Conservation (phyloP, 768 basidiomycete genomes). For the Macrolepiota fuliginosa region DNA sequence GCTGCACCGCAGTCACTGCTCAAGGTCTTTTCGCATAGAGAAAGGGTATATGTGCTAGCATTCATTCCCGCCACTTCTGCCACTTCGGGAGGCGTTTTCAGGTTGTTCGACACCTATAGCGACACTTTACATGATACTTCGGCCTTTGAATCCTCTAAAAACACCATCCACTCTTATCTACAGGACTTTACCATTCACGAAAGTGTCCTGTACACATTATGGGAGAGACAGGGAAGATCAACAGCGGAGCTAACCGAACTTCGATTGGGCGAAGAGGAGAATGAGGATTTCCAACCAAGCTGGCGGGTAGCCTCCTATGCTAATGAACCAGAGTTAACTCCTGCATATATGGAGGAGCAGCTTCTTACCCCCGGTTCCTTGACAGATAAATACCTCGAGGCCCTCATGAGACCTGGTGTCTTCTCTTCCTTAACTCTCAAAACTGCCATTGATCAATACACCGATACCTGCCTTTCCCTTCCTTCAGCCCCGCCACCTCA, state of each 20-base stretch:
- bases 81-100: conserved; percentile 78
- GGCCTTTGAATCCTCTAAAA: conserved; percentile 55
- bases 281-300: conserved; percentile 24
- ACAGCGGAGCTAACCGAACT: conserved; percentile 59
- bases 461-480: conserved; percentile 63
- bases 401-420: conserved; percentile 82
- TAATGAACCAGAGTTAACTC: conserved; percentile 74
- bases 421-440: conserved; percentile 84
- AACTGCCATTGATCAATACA: conserved; percentile 82
- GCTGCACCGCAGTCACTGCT: conserved; percentile 63
- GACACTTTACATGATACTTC: conserved; percentile 62
- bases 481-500: conserved; percentile 56
- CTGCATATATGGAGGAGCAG: conserved; percentile 85
- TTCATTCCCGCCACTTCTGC: conserved; percentile 72
- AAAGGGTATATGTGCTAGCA: conserved; percentile 53
- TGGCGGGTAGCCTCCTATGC: conserved; percentile 64
- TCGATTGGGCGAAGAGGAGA: conserved; percentile 33
- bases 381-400: conserved; percentile 76
- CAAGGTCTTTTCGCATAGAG: conserved; percentile 58
- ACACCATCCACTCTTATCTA: conserved; percentile 66
- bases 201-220: conserved; percentile 62
- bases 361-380: conserved; percentile 70
- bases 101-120: conserved; percentile 51
- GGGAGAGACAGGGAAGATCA: conserved; percentile 80
- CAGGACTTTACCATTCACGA: conserved; percentile 72